Evolutionary conservation across 768 basidiomycete genomes (phyloP).

Genomic region (Trametes gibbosa): DNA sequence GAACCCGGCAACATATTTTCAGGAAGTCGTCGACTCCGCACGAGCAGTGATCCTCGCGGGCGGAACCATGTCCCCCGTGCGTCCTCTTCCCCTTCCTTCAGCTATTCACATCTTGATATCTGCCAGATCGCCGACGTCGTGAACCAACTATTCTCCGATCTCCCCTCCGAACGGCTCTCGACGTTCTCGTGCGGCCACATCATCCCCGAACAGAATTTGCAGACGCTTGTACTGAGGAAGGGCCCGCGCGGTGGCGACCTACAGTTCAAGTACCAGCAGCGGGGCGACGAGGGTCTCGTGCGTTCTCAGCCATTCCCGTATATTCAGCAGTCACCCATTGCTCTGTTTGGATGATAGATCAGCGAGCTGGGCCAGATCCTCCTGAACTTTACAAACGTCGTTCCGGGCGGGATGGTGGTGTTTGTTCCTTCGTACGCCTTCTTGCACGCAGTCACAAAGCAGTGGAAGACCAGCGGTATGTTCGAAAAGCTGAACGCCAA

Average conservation of each 20-base stretch:
- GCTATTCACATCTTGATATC: background rate
- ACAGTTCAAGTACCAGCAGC: slow-evolving; percentile 78
- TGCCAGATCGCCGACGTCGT: slow-evolving; percentile 82
- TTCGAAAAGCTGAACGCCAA: slow-evolving; percentile 60
- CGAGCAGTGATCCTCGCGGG: slow-evolving; percentile 89
- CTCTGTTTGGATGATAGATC: slow-evolving; percentile 43
- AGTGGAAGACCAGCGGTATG: slow-evolving; percentile 64
- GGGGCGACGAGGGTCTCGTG: slow-evolving; percentile 59
- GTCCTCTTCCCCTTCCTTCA: slow-evolving; percentile 21
- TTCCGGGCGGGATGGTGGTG: slow-evolving; percentile 87
- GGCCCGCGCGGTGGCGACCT: slow-evolving; percentile 74
- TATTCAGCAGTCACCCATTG: too few relatives aligned
- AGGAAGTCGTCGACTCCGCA: slow-evolving; percentile 78
- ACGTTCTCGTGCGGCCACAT: slow-evolving; percentile 93
- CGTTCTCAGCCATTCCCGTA: slow-evolving; percentile 27
- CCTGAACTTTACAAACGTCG: slow-evolving; percentile 71
- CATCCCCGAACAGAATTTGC: slow-evolving; percentile 76
- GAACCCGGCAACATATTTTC: slow-evolving; percentile 86
- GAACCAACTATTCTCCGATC: slow-evolving; percentile 70
- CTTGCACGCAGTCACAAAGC: slow-evolving; percentile 58
- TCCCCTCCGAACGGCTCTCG: slow-evolving; percentile 60
- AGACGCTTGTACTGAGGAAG: slow-evolving; percentile 67
- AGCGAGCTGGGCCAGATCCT: slow-evolving; percentile 82
- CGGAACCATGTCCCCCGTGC: slow-evolving; percentile 97
- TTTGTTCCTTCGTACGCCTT: slow-evolving; percentile 94